These are phyloP conservation scores for Penstemon davidsonii DNA, from an alignment of 257 asterid genomes.

Conservation along the genomic window DNA sequence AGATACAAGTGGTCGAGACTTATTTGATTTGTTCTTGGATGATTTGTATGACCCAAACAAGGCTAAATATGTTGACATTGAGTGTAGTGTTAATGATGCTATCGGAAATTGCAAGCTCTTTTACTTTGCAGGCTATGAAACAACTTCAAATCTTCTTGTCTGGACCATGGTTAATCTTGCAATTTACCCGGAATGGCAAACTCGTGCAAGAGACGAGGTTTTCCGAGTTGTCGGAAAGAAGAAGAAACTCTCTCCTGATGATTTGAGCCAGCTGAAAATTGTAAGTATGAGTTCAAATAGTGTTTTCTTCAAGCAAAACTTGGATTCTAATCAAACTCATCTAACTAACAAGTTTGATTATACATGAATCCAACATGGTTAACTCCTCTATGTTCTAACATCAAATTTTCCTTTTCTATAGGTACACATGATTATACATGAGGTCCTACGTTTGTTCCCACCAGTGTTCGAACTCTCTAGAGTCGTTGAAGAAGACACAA, in stretches of 20 bases:
- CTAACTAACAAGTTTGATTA: no score
- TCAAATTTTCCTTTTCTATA: neutral
- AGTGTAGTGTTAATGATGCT: constrained; percentile 30
- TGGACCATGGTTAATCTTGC: constrained; percentile 49
- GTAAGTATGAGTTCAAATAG: constrained; percentile 23
- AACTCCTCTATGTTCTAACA: no score
- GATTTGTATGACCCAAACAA: constrained; percentile 33
- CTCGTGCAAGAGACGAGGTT: constrained; percentile 40
- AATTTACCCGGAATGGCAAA: constrained; percentile 37
- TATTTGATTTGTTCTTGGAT: constrained; percentile 37
- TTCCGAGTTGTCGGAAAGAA: constrained; percentile 25
- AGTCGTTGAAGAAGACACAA: constrained; percentile 37
- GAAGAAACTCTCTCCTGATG: constrained; percentile 24
- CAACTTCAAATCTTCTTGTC: constrained; percentile 40
- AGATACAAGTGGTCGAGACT: constrained; percentile 24
- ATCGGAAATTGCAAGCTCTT: constrained; percentile 42
- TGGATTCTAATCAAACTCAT: no score
- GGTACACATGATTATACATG: constrained; percentile 39
- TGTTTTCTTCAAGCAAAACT: no score
- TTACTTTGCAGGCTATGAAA: constrained; percentile 41
- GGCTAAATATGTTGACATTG: constrained; percentile 25
- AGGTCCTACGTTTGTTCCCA: constrained; percentile 37
- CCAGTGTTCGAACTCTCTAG: constrained; percentile 33
- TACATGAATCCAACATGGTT: no score
- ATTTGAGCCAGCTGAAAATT: constrained; percentile 34